Evolutionary conservation across 495 filamentous ascomycete species (phyloP).

Genomic region (Aspergillus conjunctus): DNA sequence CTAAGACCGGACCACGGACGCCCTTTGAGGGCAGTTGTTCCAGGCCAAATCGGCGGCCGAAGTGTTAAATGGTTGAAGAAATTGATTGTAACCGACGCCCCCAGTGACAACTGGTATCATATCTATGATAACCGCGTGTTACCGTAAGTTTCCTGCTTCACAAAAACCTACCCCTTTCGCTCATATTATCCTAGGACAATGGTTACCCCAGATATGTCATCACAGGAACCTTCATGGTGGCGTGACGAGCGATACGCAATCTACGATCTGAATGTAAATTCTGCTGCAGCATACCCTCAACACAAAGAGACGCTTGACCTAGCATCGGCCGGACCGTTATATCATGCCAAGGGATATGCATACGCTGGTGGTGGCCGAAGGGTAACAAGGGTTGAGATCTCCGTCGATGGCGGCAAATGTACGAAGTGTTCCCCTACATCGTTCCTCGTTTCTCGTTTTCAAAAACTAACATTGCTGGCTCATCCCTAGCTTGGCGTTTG

Average conservation of each 20-base stretch:
- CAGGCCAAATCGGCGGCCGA: conserved; percentile 90
- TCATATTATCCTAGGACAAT: conserved; percentile 56
- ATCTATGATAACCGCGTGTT: conserved; percentile 93
- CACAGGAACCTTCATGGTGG: conserved; percentile 78
- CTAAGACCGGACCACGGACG: conserved; percentile 87
- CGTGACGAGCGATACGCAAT: conserved; percentile 92
- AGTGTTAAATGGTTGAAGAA: conserved; percentile 96
- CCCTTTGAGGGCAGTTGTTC: conserved; percentile 81
- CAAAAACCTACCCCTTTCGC: neutral
- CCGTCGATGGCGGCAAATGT: conserved; percentile 77
- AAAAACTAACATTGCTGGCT: conserved; percentile 20
- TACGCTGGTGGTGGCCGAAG: conserved; percentile 89
- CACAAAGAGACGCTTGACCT: conserved; percentile 75
- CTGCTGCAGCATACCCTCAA: conserved; percentile 76
- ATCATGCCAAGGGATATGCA: conserved; percentile 78
- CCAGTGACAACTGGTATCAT: conserved; percentile 96
- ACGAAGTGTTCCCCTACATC: conserved; percentile 5
- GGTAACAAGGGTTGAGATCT: conserved; percentile 81
- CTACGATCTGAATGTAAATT: conserved; percentile 90
- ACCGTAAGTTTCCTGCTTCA: conserved; percentile 50
- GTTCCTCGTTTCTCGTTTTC: neutral
- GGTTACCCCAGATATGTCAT: conserved; percentile 80
- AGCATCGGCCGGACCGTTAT: conserved; percentile 50
- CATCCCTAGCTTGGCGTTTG: conserved; percentile 68
- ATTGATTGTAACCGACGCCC: conserved; percentile 73